A percentile compares a stretch with the other conserved stretches of the same genome.
These are phyloP conservation scores for Exophiala oligosperma DNA, from an alignment of 2,329 filamentous ascomycete genomes.

Conservation along the genomic window DNA sequence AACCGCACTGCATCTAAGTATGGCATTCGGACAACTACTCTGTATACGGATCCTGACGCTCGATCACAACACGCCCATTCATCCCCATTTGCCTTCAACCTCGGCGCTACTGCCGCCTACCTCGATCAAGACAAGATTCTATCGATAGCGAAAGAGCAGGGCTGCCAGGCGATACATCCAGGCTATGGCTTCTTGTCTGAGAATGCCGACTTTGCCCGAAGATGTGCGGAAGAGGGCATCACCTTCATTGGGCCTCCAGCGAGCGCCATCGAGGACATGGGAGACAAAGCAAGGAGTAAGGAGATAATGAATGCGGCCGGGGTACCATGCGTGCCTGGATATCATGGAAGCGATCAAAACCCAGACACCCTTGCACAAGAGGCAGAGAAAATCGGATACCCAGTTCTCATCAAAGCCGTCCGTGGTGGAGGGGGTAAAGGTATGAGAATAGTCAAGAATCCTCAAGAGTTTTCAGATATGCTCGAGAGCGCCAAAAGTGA, in stretches of 20 bases:
- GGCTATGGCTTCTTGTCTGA: constrained; percentile 87
- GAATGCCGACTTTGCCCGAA: constrained; percentile 84
- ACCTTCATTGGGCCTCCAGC: constrained; percentile 90
- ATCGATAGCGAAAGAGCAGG: constrained; percentile 77
- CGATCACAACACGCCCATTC: constrained; percentile 83
- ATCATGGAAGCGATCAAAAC: constrained; percentile 84
- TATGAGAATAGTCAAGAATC: constrained; percentile 62
- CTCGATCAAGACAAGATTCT: constrained; percentile 94
- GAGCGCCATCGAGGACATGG: constrained; percentile 78
- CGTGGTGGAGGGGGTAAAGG: constrained; percentile 69
- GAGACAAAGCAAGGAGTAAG: constrained; percentile 89
- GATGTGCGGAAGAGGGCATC: constrained; percentile 85
- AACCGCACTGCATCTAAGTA: constrained; percentile 82
- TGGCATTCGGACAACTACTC: constrained; percentile 87
- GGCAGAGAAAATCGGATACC: constrained; percentile 70
- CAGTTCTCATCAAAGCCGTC: constrained; percentile 65
- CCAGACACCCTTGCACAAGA: constrained; percentile 62
- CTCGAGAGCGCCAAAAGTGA: constrained; percentile 65
- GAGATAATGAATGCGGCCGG: constrained; percentile 96
- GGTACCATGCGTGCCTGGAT: constrained; percentile 93
- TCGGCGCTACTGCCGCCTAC: constrained; percentile 82
- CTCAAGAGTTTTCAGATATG: constrained; percentile 61
- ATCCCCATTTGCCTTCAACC: constrained; percentile 78
- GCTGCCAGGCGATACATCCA: constrained; percentile 89
- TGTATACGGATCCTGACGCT: constrained; percentile 92